Evolutionary conservation across 2,329 filamentous ascomycete genomes (phyloP), one percentile per base, ranked within the genome.

Genomic region (Calonectria leucothoes): DNA sequence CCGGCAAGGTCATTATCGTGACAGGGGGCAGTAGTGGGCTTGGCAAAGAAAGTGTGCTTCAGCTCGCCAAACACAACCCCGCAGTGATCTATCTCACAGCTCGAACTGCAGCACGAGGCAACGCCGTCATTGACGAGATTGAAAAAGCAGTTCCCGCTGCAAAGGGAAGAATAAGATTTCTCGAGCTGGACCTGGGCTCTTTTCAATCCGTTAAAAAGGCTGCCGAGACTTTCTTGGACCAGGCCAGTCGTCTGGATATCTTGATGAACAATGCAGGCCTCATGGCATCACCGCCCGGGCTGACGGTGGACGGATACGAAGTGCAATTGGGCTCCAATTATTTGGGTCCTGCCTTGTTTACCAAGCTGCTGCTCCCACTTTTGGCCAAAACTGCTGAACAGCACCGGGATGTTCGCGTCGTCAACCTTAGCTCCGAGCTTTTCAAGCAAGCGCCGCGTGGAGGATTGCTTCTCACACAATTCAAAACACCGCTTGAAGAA

Each of bases 11-110:
- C 42, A 70, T 70, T 12, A 79, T 88, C 25, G 82, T 89, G 4
- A 88, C 87, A 14, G 88, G 87, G 64, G 87, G 85, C 86, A 81
- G 39, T 20, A 66, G 27, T 29, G 73, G 70, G 3, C 48, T 73
- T 2, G 70, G 73, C 17, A 66, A 69, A 25, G 61, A 75, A 20
- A 48, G 64, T 17, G 66, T 73, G 6, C 55, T 75, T 20, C 49
- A 75, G 31, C 63, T 66, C 31, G 45, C 39, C 14, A 68, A 64
- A 8, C 66, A 75, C 49, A 48, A 61, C 4, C 73, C 73, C 15
- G 31, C 51, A 6, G 11, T 49, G 15, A 70, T 75, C 33, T 75
- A 42, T 37, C 52, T 75, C 4, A 67, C 70, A 4, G 67, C 67
- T 4, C 23, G 67, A 45, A 64, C 23, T 11, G 42, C 20, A 11